phyloP scores from a whole-genome alignment of 768 basidiomycete genomes.

The Suillus alpinus region DNA sequence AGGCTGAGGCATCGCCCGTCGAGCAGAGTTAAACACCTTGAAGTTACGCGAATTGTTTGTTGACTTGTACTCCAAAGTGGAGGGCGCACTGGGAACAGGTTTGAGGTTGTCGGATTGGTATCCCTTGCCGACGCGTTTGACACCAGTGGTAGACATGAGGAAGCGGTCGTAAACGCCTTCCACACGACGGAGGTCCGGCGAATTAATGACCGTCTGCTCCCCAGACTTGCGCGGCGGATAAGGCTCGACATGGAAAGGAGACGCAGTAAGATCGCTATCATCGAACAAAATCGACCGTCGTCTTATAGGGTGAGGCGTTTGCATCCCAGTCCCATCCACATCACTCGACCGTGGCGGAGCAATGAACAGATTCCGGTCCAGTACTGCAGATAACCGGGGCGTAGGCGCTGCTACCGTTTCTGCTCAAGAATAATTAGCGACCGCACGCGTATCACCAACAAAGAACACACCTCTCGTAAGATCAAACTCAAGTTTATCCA shows the following conservation, averaged over 20 bases:
- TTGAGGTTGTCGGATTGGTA: conserved; percentile 70
- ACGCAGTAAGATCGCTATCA: conserved; percentile 54
- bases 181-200: conserved; percentile 56
- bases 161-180: conserved; percentile 82
- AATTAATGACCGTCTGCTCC: conserved; percentile 41
- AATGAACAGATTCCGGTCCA: conserved; percentile 70
- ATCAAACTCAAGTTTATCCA: conserved; percentile 64
- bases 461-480: conserved; percentile 53
- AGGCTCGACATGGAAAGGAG: conserved; percentile 62
- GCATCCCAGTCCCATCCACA: conserved; percentile 24
- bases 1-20: conserved; percentile 66
- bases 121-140: conserved; percentile 76
- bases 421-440: conserved; percentile 6
- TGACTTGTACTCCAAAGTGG: conserved; percentile 18
- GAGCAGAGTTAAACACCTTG: conserved; percentile 30
- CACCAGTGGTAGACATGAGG: conserved; percentile 77
- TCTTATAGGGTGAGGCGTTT: conserved; percentile 16
- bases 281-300: conserved; percentile 20
- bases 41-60: conserved; percentile 22
- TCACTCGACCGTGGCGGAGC: conserved; percentile 45
- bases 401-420: conserved; percentile 40
- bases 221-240: conserved; percentile 51
- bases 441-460: background rate
- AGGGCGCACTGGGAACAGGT: conserved; percentile 35
- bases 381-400: conserved; percentile 59